Evolutionary conservation across 2,329 filamentous ascomycete species (phyloP), one percentile per base, ranked within the genome.

Genomic region (Onygenales sp.): DNA sequence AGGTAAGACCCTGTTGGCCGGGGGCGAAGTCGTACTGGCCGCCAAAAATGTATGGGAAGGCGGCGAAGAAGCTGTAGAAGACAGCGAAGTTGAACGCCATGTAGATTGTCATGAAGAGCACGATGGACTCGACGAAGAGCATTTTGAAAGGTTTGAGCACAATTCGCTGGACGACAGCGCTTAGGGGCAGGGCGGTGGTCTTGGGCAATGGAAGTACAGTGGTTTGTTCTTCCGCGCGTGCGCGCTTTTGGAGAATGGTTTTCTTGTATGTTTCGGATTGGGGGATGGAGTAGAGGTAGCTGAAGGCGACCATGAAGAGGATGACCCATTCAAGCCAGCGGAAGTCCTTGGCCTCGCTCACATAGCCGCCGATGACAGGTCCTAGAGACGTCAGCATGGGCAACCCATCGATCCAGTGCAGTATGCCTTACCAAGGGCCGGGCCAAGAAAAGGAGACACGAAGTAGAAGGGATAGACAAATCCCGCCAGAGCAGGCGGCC

Each of bases 211-310:
- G 42, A 13, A 27, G n/a, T 14, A 17, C 14, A 3, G 3, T 44
- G 42, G n/a, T 14, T 44, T 44, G 42, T 10, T 6, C 31, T 17
- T 14, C 42, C 10, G n/a, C 10, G n/a, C 14, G 42, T 10, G 58
- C 55, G 32, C 57, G 52, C 51, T 51, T 44, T 45, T 59, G 50
- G 5, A 61, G 55, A 43, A 61, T 61, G 13, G 56, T 58, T 49
- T 56, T 59, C 34, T 60, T 61, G 49, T 69, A 70, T 2, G 64
- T 66, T 55, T 70, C 67, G 5, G 59, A 60, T 48, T 63, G 61
- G 37, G 62, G 63, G 49, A 67, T 21, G 17, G 60, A 62, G 31
- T 65, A 60, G 21, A 68, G 53, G 51, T 64, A 63, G n/a, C 62
- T 62, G 27, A 56, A 58, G n/a, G 61, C 52, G 37, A 58, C 52